A percentile compares a stretch with the other conserved stretches of the same genome.
Evolutionary conservation across 495 filamentous ascomycete species (phyloP).

Genomic region (Podospora anserina): DNA sequence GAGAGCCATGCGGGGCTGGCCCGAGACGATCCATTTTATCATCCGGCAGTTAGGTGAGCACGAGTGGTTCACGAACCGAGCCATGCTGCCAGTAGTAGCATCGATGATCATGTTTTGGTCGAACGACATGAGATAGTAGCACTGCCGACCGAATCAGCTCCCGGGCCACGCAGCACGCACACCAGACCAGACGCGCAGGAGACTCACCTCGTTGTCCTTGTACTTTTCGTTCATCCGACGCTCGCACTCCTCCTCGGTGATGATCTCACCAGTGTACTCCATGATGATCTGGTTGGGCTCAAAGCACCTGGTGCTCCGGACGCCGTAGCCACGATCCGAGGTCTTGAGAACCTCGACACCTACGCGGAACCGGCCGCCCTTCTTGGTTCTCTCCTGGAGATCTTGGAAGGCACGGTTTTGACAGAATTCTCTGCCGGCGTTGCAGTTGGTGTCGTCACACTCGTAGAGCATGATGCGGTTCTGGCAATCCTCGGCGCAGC

Average conservation of each 20-base stretch:
- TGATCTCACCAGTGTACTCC: conserved; percentile 96
- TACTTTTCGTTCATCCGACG: conserved; percentile 88
- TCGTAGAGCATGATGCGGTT: conserved; percentile 97
- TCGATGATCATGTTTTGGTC: conserved; percentile 99
- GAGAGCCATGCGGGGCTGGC: conserved; percentile 92
- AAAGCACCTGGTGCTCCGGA: conserved; percentile 85
- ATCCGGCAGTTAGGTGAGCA: conserved; percentile 97
- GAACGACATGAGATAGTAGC: conserved; percentile 97
- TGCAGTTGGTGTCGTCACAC: conserved; percentile 88
- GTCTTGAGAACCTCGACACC: conserved; percentile 96
- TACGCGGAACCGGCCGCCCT: conserved; percentile 77
- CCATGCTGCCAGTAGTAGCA: conserved; percentile 90
- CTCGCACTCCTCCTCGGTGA: conserved; percentile 90
- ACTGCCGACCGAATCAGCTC: conserved; percentile 46
- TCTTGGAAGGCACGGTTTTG: conserved; percentile 83
- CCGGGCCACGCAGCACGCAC: conserved; percentile 17
- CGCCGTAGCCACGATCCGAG: conserved; percentile 79
- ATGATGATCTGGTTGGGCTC: conserved; percentile 91
- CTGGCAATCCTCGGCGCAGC: conserved; percentile 85
- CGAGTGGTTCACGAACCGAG: conserved; percentile 96
- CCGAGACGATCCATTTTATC: conserved; percentile 95
- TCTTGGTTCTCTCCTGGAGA: conserved; percentile 70
- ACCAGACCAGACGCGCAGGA: background rate
- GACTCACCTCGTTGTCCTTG: conserved; percentile 79
- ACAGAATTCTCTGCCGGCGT: conserved; percentile 64